Conservation (phyloP, 1,284 basidiomycete species). For the Pascua guehoae region DNA sequence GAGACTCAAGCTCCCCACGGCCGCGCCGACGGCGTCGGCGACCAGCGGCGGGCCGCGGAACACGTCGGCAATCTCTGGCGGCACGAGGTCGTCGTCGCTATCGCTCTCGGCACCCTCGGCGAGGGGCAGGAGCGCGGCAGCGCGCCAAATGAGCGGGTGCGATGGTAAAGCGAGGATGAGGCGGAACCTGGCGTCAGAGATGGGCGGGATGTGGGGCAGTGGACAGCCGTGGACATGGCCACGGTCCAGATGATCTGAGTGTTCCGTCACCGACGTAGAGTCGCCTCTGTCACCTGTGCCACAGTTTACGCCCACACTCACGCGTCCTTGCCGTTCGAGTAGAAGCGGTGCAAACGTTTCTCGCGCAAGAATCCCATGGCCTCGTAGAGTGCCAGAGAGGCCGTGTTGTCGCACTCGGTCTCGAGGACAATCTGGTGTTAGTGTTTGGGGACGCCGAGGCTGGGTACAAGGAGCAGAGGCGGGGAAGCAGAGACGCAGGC, state of each 20-base stretch:
- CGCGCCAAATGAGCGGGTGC: slow-evolving; percentile 15
- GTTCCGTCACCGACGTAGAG: too few species aligned
- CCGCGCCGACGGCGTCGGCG: background rate
- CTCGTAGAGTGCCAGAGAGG: slow-evolving; percentile 83
- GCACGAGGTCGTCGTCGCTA: too few species aligned
- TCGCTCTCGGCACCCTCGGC: background rate
- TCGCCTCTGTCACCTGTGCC: too few species aligned
- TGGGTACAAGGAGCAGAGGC: too few species aligned
- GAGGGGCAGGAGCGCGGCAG: background rate
- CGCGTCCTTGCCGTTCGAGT: slow-evolving; percentile 67
- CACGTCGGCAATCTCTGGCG: slow-evolving; percentile 2
- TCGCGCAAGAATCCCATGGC: slow-evolving; percentile 91
- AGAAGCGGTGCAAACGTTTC: slow-evolving; percentile 91
- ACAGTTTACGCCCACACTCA: slow-evolving; percentile 23
- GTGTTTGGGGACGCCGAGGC: background rate
- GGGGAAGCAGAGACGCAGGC: background rate
- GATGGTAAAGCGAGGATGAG: slow-evolving; percentile 31
- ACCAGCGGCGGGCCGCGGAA: slow-evolving; percentile 2
- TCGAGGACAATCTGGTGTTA: slow-evolving; percentile 77
- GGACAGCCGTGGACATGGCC: too few species aligned
- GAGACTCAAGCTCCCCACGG: slow-evolving; percentile 4
- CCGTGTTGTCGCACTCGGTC: slow-evolving; percentile 90
- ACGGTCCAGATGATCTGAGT: too few species aligned
- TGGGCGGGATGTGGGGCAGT: too few species aligned
- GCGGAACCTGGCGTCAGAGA: slow-evolving; percentile 26